A percentile compares a stretch with the other conserved stretches of the same genome.
Conservation (phyloP, 495 filamentous ascomycete genomes). For the Penicillium psychrofluorescens region DNA sequence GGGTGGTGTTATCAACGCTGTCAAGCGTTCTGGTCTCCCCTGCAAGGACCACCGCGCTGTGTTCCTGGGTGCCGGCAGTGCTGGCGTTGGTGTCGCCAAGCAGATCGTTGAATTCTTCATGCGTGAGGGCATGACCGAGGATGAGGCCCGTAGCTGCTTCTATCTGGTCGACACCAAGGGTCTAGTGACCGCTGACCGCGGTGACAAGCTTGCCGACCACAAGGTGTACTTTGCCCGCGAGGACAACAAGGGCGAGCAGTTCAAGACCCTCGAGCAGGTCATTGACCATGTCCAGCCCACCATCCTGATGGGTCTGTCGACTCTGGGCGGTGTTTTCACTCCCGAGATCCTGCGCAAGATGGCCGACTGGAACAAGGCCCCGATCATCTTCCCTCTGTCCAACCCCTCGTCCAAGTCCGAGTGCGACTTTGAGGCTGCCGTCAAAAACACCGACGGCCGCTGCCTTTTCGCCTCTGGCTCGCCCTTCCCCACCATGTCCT, state of each 20-base stretch:
- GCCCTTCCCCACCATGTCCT: constrained; percentile 70
- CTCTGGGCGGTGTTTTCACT: constrained; percentile 91
- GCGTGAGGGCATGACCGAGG: constrained; percentile 85
- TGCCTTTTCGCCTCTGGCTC: constrained; percentile 92
- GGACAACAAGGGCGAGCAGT: constrained; percentile 89
- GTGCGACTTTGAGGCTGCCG: constrained; percentile 90
- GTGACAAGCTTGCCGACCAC: constrained; percentile 90
- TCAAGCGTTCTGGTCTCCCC: constrained; percentile 79
- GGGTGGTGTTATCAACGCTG: constrained; percentile 88
- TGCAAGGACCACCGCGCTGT: constrained; percentile 88
- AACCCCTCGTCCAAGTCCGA: constrained; percentile 95
- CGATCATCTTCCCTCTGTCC: constrained; percentile 89
- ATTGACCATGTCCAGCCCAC: constrained; percentile 92
- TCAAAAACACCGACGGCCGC: constrained; percentile 81
- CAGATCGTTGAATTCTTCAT: constrained; percentile 96
- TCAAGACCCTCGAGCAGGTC: constrained; percentile 82
- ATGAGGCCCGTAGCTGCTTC: constrained; percentile 84
- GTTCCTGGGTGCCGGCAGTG: constrained; percentile 92
- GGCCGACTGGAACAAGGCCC: constrained; percentile 69
- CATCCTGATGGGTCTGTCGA: constrained; percentile 89
- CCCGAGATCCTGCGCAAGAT: constrained; percentile 78
- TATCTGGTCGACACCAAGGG: constrained; percentile 97
- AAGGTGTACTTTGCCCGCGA: constrained; percentile 94
- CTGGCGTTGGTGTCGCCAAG: constrained; percentile 93
- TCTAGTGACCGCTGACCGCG: constrained; percentile 87